phyloP scores from a whole-genome alignment of 441 rosid species.

The Mallotus japonicus region DNA sequence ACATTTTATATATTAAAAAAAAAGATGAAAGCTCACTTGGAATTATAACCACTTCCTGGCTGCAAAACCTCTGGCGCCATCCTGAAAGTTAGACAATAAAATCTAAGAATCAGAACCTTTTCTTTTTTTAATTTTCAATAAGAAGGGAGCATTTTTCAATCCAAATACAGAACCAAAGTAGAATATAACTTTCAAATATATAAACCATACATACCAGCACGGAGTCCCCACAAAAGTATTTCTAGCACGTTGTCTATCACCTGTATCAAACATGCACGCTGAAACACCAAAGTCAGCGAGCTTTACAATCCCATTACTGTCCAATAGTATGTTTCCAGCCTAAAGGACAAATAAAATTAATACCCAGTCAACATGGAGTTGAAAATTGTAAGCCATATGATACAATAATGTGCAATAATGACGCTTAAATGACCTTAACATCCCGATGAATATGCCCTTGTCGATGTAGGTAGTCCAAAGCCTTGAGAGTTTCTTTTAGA shows the following conservation, averaged over 20 bases:
- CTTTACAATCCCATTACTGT: constrained; percentile 75
- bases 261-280: constrained; percentile 96
- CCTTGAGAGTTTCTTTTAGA: constrained; percentile 94
- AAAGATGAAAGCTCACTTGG: constrained; percentile 60
- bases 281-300: constrained; percentile 99
- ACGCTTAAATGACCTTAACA: constrained; percentile 63
- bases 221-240: constrained; percentile 99
- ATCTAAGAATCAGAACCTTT: constrained; percentile 2
- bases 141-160: not conserved
- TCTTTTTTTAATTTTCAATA: not conserved
- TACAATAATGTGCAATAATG: constrained; percentile 11
- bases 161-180: too few relatives aligned
- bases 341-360: constrained; percentile 28
- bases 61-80: constrained; percentile 99
- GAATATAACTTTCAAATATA: too few relatives aligned
- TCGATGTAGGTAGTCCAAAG: constrained; percentile 89
- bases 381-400: constrained; percentile 3
- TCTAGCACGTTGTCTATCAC: constrained; percentile 94
- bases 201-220: constrained; percentile 62
- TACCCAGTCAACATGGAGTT: constrained; percentile 1
- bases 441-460: constrained; percentile 99
- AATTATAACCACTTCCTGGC: constrained; percentile 97
- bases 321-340: constrained; percentile 97
- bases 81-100: constrained; percentile 51
- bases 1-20: too few relatives aligned